A percentile compares a stretch with the other conserved stretches of the same genome.
phyloP scores from a whole-genome alignment of 495 filamentous ascomycete genomes.

The Aspergillus carlsbadensis region DNA sequence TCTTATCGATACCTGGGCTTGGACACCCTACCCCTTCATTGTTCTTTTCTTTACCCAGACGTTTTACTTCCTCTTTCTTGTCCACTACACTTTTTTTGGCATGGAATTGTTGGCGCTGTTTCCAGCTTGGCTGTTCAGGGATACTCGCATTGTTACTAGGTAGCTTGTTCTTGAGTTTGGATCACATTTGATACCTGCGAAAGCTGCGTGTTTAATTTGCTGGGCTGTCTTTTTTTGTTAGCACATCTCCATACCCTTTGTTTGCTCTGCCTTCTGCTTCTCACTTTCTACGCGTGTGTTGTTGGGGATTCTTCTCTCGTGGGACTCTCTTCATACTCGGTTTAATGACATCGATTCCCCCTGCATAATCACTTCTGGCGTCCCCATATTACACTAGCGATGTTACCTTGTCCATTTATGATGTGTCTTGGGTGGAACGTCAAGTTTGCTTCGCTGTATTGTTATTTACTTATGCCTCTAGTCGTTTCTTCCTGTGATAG shows the following conservation, averaged over 20 bases:
- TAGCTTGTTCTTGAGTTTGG: slow-evolving; percentile 36
- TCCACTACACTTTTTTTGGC: slow-evolving; percentile 26
- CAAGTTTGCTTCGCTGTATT: slow-evolving; percentile 1
- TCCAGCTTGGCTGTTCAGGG: slow-evolving; percentile 34
- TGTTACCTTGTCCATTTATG: slow-evolving; percentile 2
- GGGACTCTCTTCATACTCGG: slow-evolving; percentile 12
- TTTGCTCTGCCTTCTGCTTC: slow-evolving; percentile 7
- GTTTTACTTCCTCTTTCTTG: slow-evolving; percentile 14
- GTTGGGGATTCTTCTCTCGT: background rate
- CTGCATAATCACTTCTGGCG: slow-evolving; percentile 11
- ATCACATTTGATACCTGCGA: slow-evolving; percentile 24
- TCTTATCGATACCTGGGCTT: slow-evolving; percentile 22
- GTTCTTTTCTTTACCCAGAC: slow-evolving; percentile 9
- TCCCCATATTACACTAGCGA: slow-evolving; percentile 7
- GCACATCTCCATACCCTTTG: slow-evolving; percentile 22
- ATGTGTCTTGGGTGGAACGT: background rate
- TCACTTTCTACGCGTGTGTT: slow-evolving; percentile 3
- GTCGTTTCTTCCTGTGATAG: background rate
- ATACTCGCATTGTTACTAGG: slow-evolving; percentile 27
- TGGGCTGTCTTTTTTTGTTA: slow-evolving; percentile 12
- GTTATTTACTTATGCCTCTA: background rate
- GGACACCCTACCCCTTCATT: slow-evolving; percentile 7
- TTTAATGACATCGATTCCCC: slow-evolving; percentile 14
- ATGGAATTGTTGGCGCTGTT: slow-evolving; percentile 43
- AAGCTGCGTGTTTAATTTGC: slow-evolving; percentile 10